A percentile compares a stretch with the other conserved stretches of the same genome.
Evolutionary conservation across 225 moss, liverwort and hornwort genomes (phyloP).

Genomic region (Pleurozium schreberi): DNA sequence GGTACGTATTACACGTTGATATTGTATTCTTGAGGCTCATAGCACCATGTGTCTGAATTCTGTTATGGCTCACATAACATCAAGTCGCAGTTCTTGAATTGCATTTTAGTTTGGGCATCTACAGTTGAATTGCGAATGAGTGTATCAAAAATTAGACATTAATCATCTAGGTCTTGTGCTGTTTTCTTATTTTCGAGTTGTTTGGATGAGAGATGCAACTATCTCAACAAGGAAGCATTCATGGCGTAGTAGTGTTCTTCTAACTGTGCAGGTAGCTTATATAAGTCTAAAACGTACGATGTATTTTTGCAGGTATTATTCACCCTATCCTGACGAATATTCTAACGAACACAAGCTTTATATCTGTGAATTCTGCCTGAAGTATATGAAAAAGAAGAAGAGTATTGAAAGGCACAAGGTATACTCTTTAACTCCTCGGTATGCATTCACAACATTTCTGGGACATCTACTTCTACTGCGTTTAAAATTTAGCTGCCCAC

Average conservation of each 20-base stretch:
- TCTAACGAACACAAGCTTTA: constrained; percentile 78
- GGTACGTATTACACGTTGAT: constrained; percentile 37
- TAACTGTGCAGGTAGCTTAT: background rate
- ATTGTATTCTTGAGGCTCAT: background rate
- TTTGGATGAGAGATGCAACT: background rate
- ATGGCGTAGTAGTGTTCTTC: background rate
- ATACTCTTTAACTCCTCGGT: background rate
- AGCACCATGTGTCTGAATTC: background rate
- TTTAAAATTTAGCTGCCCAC: background rate
- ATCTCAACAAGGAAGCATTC: background rate
- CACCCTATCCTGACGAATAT: constrained; percentile 91
- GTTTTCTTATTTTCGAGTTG: background rate
- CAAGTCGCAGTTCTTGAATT: background rate
- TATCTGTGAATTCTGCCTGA: constrained; percentile 88
- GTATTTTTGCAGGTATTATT: constrained; percentile 68
- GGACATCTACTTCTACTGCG: background rate
- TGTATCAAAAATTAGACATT: background rate
- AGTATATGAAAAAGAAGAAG: constrained; percentile 92
- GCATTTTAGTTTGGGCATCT: background rate
- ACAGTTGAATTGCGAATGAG: background rate
- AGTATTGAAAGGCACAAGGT: constrained; percentile 86
- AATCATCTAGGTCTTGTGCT: background rate
- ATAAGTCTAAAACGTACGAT: background rate
- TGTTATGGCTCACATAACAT: background rate
- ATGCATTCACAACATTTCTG: background rate